Conservation (phyloP, 257 asterid species). For the Catharanthus roseus region DNA sequence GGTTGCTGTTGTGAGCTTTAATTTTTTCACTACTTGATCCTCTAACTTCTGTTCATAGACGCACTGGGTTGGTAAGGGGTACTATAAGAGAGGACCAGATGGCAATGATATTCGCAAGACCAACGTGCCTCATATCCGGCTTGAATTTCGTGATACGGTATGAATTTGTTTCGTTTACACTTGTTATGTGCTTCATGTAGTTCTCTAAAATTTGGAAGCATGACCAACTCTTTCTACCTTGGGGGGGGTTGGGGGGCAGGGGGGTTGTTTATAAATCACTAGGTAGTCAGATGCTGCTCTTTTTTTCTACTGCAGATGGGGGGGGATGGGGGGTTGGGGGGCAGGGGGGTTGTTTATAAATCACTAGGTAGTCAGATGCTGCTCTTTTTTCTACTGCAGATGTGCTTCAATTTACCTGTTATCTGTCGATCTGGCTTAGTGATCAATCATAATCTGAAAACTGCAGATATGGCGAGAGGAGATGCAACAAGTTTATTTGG, state of each 20-base stretch:
- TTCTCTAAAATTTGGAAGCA: not conserved
- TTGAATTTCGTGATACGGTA: slow-evolving; percentile 92
- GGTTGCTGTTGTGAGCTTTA: not conserved
- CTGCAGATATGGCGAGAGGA: slow-evolving; percentile 92
- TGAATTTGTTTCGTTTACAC: slow-evolving; percentile 9
- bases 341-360: not conserved
- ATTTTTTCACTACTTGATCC: not conserved
- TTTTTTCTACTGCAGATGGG: not conserved
- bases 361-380: not conserved
- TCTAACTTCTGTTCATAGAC: slow-evolving; percentile 39
- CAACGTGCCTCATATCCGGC: slow-evolving; percentile 91
- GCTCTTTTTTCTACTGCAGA: not conserved
- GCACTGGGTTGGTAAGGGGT: slow-evolving; percentile 90
- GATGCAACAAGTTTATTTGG: slow-evolving; percentile 78
- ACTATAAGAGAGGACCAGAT: slow-evolving; percentile 80
- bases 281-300: not conserved
- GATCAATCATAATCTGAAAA: not conserved
- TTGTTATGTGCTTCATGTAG: not conserved
- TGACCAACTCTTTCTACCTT: too few species aligned
- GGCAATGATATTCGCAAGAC: slow-evolving; percentile 95
- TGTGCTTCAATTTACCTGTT: not conserved
- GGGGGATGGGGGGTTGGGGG: not conserved
- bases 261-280: not conserved
- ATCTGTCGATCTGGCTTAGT: not conserved
- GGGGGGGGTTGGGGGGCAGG: not conserved